These are phyloP conservation scores for Solanum bukasovii DNA, from an alignment of 257 asterid species.

Conservation along the genomic window DNA sequence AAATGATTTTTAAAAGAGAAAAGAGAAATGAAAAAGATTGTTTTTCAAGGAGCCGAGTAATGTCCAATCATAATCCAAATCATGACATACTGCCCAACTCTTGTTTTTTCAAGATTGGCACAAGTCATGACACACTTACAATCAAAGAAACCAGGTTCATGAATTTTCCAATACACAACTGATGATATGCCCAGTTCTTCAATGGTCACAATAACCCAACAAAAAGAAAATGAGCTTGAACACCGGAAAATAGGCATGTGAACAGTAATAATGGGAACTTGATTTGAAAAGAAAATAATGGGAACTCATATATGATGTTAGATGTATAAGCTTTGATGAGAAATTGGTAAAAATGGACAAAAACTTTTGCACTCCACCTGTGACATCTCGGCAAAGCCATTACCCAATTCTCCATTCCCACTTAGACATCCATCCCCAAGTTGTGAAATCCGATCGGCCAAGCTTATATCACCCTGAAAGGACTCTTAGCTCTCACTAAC, in stretches of 20 bases:
- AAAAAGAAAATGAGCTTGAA: conserved; percentile 1
- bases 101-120: background rate
- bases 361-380: conserved; percentile 7
- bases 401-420: background rate
- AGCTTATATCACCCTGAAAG: conserved; percentile 10
- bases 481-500: background rate
- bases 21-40: background rate
- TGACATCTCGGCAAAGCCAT: conserved; percentile 2
- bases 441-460: conserved; percentile 1
- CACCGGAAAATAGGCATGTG: background rate
- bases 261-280: background rate
- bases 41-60: background rate
- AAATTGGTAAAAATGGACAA: background rate
- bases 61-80: background rate
- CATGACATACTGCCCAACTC: background rate
- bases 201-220: conserved; percentile 1
- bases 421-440: conserved; percentile 4
- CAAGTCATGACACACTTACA: background rate
- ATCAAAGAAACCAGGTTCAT: conserved; percentile 1
- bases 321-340: background rate
- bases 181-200: conserved; percentile 5
- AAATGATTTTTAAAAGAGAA: background rate
- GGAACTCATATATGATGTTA: background rate
- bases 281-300: background rate
- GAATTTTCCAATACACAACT: background rate